phyloP scores from a whole-genome alignment of 2,329 filamentous ascomycete species.

The Zalaria obscura region DNA sequence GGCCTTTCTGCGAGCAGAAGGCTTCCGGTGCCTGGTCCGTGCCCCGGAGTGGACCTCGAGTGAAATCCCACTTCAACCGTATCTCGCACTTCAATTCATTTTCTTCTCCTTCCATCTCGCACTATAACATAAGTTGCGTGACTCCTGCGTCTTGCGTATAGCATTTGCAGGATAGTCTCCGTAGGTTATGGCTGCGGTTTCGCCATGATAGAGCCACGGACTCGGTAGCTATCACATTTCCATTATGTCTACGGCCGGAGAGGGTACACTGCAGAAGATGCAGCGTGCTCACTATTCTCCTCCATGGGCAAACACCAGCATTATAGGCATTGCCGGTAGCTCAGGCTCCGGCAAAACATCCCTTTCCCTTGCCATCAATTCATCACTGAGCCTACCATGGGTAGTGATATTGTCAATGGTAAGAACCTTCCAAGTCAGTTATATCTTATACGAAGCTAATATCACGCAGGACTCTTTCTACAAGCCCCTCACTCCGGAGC shows the following conservation, averaged over 20 bases:
- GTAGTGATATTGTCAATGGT: conserved; percentile 97
- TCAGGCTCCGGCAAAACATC: conserved; percentile 95
- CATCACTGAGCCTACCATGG: conserved; percentile 83
- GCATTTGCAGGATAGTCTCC: too few relatives aligned
- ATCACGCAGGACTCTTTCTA: conserved; percentile 79
- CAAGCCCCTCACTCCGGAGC: conserved; percentile 68
- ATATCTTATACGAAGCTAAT: not conserved
- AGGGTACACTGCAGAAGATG: conserved; percentile 3
- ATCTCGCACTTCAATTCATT: too few relatives aligned
- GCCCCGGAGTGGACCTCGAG: too few relatives aligned
- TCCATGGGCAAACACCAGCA: conserved; percentile 91
- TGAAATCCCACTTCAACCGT: too few relatives aligned
- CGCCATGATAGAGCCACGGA: not conserved
- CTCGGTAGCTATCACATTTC: too few relatives aligned
- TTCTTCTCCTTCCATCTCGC: too few relatives aligned
- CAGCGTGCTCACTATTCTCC: conserved; percentile 63
- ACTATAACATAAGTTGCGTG: too few relatives aligned
- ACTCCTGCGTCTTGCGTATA: too few relatives aligned
- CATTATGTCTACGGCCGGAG: too few relatives aligned
- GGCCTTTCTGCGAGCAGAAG: too few relatives aligned
- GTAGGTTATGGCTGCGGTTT: too few relatives aligned
- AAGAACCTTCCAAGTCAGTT: conserved; percentile 8
- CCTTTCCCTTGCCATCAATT: conserved; percentile 80
- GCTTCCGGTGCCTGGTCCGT: too few relatives aligned
- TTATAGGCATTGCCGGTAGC: conserved; percentile 90